Evolutionary conservation across 495 filamentous ascomycete species (phyloP).

Genomic region (Zalerion maritima): DNA sequence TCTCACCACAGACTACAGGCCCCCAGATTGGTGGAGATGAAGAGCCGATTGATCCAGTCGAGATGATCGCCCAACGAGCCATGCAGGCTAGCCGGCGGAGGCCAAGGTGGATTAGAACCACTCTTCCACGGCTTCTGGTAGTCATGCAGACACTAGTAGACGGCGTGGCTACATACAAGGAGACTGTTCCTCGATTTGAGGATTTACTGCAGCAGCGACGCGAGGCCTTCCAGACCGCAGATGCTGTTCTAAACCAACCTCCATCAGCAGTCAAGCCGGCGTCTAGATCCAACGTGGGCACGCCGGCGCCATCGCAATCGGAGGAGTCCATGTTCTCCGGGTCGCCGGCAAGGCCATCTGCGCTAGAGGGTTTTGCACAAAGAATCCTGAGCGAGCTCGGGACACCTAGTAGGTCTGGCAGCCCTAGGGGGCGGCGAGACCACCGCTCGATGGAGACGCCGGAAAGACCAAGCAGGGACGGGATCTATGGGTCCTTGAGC

Average conservation of each 20-base stretch:
- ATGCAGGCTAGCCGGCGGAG: slow-evolving; percentile 33
- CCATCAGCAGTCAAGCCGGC: slow-evolving; percentile 7
- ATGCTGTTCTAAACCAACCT: slow-evolving; percentile 13
- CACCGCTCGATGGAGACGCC: too few species aligned
- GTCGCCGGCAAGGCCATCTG: slow-evolving; percentile 31
- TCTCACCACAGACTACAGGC: slow-evolving; percentile 16
- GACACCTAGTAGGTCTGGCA: slow-evolving; percentile 32
- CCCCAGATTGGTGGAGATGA: slow-evolving; percentile 14
- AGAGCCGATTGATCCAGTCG: neutral
- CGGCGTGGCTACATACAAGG: slow-evolving; percentile 49
- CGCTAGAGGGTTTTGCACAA: slow-evolving; percentile 39
- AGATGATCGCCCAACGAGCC: neutral
- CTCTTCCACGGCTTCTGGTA: slow-evolving; percentile 33
- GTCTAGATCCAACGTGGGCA: slow-evolving; percentile 8
- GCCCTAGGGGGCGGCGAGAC: slow-evolving; percentile 29
- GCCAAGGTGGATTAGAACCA: slow-evolving; percentile 31
- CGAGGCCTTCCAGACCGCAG: slow-evolving; percentile 47
- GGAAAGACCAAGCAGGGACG: slow-evolving; percentile 16
- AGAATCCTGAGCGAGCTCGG: slow-evolving; percentile 39
- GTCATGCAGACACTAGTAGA: slow-evolving; percentile 43
- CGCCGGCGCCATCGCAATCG: slow-evolving; percentile 17
- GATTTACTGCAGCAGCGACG: slow-evolving; percentile 59
- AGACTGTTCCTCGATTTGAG: slow-evolving; percentile 62
- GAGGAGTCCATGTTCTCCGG: slow-evolving; percentile 16
- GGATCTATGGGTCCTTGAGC: slow-evolving; percentile 10